Evolutionary conservation across 2,329 filamentous ascomycete species (phyloP), one percentile per base, ranked within the genome.

Genomic region (Trematosphaeria pertusa): DNA sequence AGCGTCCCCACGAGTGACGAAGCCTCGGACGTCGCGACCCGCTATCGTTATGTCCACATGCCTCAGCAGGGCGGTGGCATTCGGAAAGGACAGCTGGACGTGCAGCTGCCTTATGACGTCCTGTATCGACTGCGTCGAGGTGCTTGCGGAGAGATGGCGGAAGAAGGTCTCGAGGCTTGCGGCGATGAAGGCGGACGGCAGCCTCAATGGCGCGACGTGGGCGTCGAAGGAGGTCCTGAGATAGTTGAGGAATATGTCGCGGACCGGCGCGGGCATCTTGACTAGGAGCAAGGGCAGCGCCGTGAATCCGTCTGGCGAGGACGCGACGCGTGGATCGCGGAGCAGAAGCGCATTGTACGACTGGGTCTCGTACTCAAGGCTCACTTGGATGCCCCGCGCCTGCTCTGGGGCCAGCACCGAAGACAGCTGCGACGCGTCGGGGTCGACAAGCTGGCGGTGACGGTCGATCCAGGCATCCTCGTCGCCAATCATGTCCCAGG

Each of bases 111-210:
- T 58, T 32, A 73, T 58, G 12, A 67, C 52, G 43, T 67, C 57
- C 26, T 57, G 54, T 10, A 71, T 65, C 4, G 62, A 48, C 41
- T 69, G 62, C 2, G 61, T 65, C 3, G 67, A 68, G 41, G 43
- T 45, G 38, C 33, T 35, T 20, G 64, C 52, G 3, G 80, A 75
- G 11, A 92, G 73, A 46, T 81, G 76, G 11, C 82, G 83, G 43
- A 93, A 77, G 49, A 91, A 84, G 0, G 58, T 70, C 48, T 79
- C 77, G 12, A 81, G 64, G 1, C 67, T 65, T 0, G 62, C 55
- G n/a, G 74, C 75, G 22, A 81, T 66, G 48, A 80, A 78, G 6
- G 56, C 48, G 0, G 78, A 73, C 0, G 75, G 64, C 3, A 82
- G 70, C 4, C 65, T 67, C 18, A 82, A 52, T 4, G 73, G 62